Evolutionary conservation across 495 filamentous ascomycete species (phyloP).

Genomic region (Trichocladium antarcticum): DNA sequence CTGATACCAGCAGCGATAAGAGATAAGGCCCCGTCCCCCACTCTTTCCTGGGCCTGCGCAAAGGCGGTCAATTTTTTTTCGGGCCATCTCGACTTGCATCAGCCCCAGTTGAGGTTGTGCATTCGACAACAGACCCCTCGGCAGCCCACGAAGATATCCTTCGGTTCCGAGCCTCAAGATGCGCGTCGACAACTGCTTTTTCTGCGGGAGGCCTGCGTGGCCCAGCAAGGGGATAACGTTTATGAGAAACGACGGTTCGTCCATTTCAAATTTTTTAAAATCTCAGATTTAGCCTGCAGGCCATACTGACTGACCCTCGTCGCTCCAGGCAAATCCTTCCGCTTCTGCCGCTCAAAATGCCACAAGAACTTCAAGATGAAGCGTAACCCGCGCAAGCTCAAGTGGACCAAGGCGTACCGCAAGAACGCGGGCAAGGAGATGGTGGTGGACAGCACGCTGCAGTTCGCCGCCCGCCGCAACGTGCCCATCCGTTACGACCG

Average conservation of each 20-base stretch:
- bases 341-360: slow-evolving; percentile 78
- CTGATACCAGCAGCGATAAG: neutral
- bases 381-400: slow-evolving; percentile 65
- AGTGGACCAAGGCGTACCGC: slow-evolving; percentile 79
- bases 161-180: slow-evolving; percentile 24
- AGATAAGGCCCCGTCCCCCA: neutral
- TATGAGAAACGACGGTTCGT: slow-evolving; percentile 58
- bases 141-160: slow-evolving; percentile 2
- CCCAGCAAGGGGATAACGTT: slow-evolving; percentile 79
- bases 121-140: slow-evolving; percentile 9
- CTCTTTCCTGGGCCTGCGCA: neutral
- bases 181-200: slow-evolving; percentile 74
- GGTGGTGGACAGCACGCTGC: slow-evolving; percentile 86
- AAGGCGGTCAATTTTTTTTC: slow-evolving; percentile 19
- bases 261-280: no score
- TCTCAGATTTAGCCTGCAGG: no score
- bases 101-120: slow-evolving; percentile 4
- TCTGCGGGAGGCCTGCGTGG: slow-evolving; percentile 76
- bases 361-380: slow-evolving; percentile 99
- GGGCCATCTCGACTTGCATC: neutral
- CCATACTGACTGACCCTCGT: slow-evolving; percentile 4
- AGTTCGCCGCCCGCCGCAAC: slow-evolving; percentile 87
- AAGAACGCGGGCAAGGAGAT: slow-evolving; percentile 78
- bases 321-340: slow-evolving; percentile 49
- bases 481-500: slow-evolving; percentile 91